Percentiles rank a stretch among this genome's conserved stretches.
Evolutionary conservation across 352 stramenopile genomes (phyloP).

Genomic region (Pythium phragmiticola): DNA sequence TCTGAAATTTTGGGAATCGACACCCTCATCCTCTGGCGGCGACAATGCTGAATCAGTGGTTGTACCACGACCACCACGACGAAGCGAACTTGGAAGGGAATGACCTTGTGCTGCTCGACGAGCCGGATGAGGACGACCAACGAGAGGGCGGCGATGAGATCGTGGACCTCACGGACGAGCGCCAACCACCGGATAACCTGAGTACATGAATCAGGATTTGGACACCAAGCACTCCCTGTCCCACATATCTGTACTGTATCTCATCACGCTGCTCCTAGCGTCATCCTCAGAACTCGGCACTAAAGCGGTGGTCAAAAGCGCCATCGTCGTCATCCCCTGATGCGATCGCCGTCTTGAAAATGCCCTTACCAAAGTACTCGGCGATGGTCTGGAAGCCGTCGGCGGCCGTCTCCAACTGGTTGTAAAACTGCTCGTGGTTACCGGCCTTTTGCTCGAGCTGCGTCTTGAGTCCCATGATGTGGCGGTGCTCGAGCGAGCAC

Average conservation of each 20-base stretch:
- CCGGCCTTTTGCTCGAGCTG: slow-evolving; percentile 85
- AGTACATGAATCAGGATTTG: too few relatives aligned
- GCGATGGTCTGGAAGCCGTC: slow-evolving; percentile 90
- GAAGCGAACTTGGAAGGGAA: too few relatives aligned
- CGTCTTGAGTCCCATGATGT: slow-evolving; percentile 84
- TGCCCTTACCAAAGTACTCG: slow-evolving; percentile 92
- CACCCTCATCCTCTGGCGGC: too few relatives aligned
- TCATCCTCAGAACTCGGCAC: slow-evolving; percentile 70
- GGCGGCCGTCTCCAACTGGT: slow-evolving; percentile 85
- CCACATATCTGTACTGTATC: slow-evolving; percentile 3
- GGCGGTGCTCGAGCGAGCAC: slow-evolving; percentile 84
- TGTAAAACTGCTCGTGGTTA: slow-evolving; percentile 93
- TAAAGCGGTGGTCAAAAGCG: slow-evolving; percentile 77
- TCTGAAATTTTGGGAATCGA: too few relatives aligned
- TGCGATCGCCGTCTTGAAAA: slow-evolving; percentile 85
- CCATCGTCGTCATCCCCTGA: slow-evolving; percentile 57
- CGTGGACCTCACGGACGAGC: too few relatives aligned
- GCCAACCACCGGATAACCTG: too few relatives aligned
- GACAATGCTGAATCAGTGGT: too few relatives aligned
- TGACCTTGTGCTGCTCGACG: too few relatives aligned
- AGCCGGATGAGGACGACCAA: too few relatives aligned
- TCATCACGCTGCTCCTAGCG: background rate
- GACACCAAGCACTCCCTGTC: background rate
- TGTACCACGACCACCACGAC: too few relatives aligned
- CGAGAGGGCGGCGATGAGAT: too few relatives aligned